Evolutionary conservation across 768 basidiomycete species (phyloP).

Genomic region (Kwoniella newhampshirensis): DNA sequence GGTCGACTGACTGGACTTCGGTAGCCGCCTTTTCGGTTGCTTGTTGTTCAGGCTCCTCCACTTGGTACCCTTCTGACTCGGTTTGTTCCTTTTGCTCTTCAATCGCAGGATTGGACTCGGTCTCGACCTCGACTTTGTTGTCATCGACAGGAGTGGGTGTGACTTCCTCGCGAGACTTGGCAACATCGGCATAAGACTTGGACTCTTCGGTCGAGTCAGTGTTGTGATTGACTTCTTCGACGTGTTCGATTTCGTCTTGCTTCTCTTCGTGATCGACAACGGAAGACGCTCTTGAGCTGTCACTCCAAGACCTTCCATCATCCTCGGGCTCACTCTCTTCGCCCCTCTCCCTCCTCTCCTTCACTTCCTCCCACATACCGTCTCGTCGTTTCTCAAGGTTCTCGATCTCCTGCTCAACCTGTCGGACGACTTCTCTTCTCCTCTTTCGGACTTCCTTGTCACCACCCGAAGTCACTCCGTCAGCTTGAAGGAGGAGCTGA

Average conservation of each 20-base stretch:
- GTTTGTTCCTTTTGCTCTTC: neutral
- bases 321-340: conserved; percentile 32
- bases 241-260: conserved; percentile 20
- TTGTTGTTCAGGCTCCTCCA: conserved; percentile 6
- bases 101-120: neutral
- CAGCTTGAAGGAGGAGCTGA: conserved; percentile 66
- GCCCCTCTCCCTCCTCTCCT: conserved; percentile 26
- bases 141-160: neutral
- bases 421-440: conserved; percentile 61
- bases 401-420: conserved; percentile 64
- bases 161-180: neutral
- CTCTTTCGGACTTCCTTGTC: conserved; percentile 59
- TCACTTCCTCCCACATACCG: conserved; percentile 35
- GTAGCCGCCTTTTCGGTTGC: conserved; percentile 1
- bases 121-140: neutral
- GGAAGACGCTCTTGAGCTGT: conserved; percentile 11
- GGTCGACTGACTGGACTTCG: conserved; percentile 6
- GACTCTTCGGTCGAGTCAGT: conserved; percentile 2
- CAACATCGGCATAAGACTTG: conserved; percentile 1
- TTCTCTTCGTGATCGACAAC: conserved; percentile 27
- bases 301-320: conserved; percentile 12
- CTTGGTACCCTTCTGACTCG: conserved; percentile 7
- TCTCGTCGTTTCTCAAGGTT: conserved; percentile 46
- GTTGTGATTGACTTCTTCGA: conserved; percentile 16
- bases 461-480: conserved; percentile 68